These are phyloP conservation scores for Colletotrichum neosansevieriae DNA, from an alignment of 2,329 filamentous ascomycete genomes.

Conservation along the genomic window DNA sequence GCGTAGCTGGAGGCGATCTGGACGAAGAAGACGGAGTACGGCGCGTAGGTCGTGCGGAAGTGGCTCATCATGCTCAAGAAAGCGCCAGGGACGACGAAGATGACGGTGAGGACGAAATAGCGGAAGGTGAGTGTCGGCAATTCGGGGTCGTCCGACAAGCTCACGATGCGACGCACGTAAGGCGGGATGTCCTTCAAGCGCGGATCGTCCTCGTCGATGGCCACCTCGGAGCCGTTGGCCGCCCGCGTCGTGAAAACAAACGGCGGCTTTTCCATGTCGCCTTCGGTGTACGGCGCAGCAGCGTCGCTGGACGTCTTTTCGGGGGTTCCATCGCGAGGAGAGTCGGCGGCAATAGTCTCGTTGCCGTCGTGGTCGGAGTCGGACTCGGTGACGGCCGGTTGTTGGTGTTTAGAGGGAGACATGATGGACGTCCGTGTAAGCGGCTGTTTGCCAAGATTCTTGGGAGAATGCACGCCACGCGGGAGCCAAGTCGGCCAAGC, in stretches of 20 bases:
- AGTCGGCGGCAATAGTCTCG: conserved; percentile 22
- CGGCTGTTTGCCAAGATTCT: conserved; percentile 33
- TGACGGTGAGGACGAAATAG: conserved; percentile 67
- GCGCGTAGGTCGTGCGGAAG: conserved; percentile 50
- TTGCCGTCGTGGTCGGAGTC: conserved; percentile 3
- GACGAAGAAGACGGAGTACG: conserved; percentile 52
- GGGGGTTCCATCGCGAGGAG: conserved; percentile 10
- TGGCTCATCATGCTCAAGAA: conserved; percentile 61
- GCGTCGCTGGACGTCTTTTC: conserved; percentile 24
- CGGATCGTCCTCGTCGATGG: conserved; percentile 59
- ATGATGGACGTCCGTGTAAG: conserved; percentile 20
- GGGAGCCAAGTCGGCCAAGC: conserved; percentile 36
- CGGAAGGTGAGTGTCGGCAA: conserved; percentile 68
- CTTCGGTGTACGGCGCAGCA: conserved; percentile 40
- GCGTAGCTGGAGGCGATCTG: conserved; percentile 69
- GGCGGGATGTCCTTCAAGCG: conserved; percentile 65
- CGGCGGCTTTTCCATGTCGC: conserved; percentile 43
- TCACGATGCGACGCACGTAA: conserved; percentile 46
- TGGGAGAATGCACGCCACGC: conserved; percentile 16
- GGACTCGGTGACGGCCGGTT: conserved; percentile 4
- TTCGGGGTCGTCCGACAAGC: conserved; percentile 58
- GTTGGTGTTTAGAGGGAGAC: conserved; percentile 11
- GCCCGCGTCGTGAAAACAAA: conserved; percentile 42
- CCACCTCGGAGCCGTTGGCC: conserved; percentile 44
- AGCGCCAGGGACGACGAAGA: conserved; percentile 67